These are phyloP conservation scores for Asterophora lycoperdoides DNA, from an alignment of 768 basidiomycete genomes.

Conservation along the genomic window DNA sequence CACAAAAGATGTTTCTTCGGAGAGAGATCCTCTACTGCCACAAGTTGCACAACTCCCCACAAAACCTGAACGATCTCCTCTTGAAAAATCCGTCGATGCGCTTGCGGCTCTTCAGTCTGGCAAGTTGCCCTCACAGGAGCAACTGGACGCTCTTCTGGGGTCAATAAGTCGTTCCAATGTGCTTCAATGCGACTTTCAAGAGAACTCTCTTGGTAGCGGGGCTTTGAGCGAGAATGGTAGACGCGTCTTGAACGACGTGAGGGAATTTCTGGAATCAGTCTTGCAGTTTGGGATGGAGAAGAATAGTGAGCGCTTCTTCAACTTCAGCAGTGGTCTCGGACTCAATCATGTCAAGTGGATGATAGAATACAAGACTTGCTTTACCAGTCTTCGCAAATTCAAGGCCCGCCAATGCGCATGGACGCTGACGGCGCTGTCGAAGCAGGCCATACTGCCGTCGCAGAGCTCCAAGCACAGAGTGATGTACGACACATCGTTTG, in stretches of 20 bases:
- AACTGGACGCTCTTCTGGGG: constrained; percentile 26
- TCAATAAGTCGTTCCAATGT: constrained; percentile 24
- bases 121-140: constrained; percentile 37
- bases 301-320: constrained; percentile 26
- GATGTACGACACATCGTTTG: neutral
- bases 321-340: neutral
- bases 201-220: constrained; percentile 18
- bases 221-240: constrained; percentile 27
- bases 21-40: constrained; percentile 19
- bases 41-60: constrained; percentile 3
- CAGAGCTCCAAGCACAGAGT: constrained; percentile 13
- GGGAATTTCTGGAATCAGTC: constrained; percentile 27
- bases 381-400: constrained; percentile 23
- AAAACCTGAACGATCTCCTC: constrained; percentile 6
- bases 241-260: constrained; percentile 25
- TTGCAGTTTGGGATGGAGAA: constrained; percentile 34
- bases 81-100: constrained; percentile 33
- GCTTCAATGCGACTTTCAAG: constrained; percentile 16
- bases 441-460: constrained; percentile 10
- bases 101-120: constrained; percentile 33
- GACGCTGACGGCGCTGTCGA: constrained; percentile 16
- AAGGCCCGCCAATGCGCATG: constrained; percentile 15
- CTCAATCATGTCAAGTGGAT: constrained; percentile 25
- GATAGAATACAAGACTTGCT: constrained; percentile 36
- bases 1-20: neutral